Conservation (phyloP, 306 rosid species). For the Rosa rugosa region DNA sequence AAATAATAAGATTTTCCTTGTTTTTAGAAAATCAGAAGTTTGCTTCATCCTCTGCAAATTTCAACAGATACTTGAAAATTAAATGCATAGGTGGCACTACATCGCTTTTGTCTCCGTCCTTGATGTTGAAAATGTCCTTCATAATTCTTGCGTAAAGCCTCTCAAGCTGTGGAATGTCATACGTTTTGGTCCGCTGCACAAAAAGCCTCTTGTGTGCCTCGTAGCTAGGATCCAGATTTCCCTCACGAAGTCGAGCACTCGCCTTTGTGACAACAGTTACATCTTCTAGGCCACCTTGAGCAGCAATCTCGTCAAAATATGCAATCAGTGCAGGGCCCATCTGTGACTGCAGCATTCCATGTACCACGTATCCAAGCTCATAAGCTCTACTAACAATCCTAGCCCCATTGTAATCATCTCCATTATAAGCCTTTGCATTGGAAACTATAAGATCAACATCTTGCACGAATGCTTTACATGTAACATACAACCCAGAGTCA, state of each 20-base stretch:
- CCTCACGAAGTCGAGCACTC: slow-evolving; percentile 89
- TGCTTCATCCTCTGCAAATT: slow-evolving; percentile 69
- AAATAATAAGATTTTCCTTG: no score
- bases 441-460: slow-evolving; percentile 86
- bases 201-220: slow-evolving; percentile 59
- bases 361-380: slow-evolving; percentile 92
- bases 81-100: slow-evolving; percentile 48
- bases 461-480: slow-evolving; percentile 71
- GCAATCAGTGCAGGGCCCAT: slow-evolving; percentile 91
- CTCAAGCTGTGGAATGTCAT: slow-evolving; percentile 80
- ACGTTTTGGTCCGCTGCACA: slow-evolving; percentile 54
- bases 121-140: slow-evolving; percentile 79
- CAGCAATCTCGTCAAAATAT: slow-evolving; percentile 79
- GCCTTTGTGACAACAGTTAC: slow-evolving; percentile 63
- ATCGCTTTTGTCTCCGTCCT: slow-evolving; percentile 27
- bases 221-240: slow-evolving; percentile 65
- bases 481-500: slow-evolving; percentile 82
- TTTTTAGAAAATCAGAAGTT: slow-evolving; percentile 50
- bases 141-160: slow-evolving; percentile 80
- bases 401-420: slow-evolving; percentile 85
- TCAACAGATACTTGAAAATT: slow-evolving; percentile 59
- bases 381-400: slow-evolving; percentile 94
- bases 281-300: slow-evolving; percentile 81
- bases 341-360: slow-evolving; percentile 92
- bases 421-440: slow-evolving; percentile 93